A percentile compares a stretch with the other conserved stretches of the same genome.
These are phyloP conservation scores for Penicillium aurantiogriseum DNA, from an alignment of 2,329 filamentous ascomycete species.

Conservation along the genomic window DNA sequence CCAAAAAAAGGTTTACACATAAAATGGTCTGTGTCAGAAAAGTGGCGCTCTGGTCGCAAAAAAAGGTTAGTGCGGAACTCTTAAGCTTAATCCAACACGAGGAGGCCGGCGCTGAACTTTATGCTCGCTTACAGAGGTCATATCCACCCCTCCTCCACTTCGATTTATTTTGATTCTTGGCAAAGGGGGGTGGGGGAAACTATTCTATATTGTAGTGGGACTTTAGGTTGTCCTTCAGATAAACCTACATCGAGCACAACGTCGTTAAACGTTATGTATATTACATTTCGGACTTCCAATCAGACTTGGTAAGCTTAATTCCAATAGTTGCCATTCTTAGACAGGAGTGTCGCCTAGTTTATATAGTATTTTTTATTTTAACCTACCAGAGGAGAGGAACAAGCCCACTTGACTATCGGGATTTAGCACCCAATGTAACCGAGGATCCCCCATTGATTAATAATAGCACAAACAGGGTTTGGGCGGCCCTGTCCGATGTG, in stretches of 20 bases:
- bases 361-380: slow-evolving; percentile 1
- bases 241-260: background rate
- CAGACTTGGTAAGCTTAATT: background rate
- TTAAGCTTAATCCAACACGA: slow-evolving; percentile 49
- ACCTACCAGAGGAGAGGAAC: background rate
- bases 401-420: slow-evolving; percentile 14
- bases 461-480: slow-evolving; percentile 1
- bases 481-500: slow-evolving; percentile 15
- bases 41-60: slow-evolving; percentile 37
- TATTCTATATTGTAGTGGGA: slow-evolving; percentile 9
- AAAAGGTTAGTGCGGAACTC: slow-evolving; percentile 39
- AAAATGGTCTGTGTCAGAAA: slow-evolving; percentile 24
- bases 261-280: background rate
- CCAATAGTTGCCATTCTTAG: background rate
- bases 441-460: slow-evolving; percentile 12
- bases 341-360: background rate
- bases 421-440: slow-evolving; percentile 13
- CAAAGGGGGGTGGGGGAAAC: slow-evolving; percentile 4
- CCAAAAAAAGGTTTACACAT: slow-evolving; percentile 3
- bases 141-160: slow-evolving; percentile 15
- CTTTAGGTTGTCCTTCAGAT: background rate
- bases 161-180: slow-evolving; percentile 18
- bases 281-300: background rate
- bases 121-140: slow-evolving; percentile 35
- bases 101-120: slow-evolving; percentile 34